Evolutionary conservation across 2,329 filamentous ascomycete genomes (phyloP).

Genomic region (Pezizomycotina sp.): DNA sequence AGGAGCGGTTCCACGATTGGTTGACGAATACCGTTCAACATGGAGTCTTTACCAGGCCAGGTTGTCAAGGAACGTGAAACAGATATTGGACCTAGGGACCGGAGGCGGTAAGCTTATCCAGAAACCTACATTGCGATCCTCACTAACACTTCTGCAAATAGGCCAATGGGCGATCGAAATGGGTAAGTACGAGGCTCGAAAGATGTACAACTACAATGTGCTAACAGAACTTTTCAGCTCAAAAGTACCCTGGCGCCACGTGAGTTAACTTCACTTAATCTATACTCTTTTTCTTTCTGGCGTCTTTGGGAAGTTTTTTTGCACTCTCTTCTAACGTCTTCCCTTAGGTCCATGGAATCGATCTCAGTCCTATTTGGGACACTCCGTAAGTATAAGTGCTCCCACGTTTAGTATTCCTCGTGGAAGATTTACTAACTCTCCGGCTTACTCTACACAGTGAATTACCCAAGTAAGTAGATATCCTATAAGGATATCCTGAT

Average conservation of each 20-base stretch:
- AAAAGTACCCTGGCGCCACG: too few relatives aligned
- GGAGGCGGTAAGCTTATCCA: slow-evolving; percentile 19
- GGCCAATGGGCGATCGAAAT: slow-evolving; percentile 23
- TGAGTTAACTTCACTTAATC: too few relatives aligned
- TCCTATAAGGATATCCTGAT: not conserved
- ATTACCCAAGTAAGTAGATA: slow-evolving; percentile 15
- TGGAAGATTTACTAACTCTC: slow-evolving; percentile 1
- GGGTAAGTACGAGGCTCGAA: slow-evolving; percentile 40
- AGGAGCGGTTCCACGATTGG: slow-evolving; percentile 64
- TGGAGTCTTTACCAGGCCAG: slow-evolving; percentile 7
- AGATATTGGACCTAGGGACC: slow-evolving; percentile 21
- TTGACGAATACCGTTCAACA: slow-evolving; percentile 35
- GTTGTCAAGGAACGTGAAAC: slow-evolving; percentile 6
- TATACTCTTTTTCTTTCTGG: too few relatives aligned
- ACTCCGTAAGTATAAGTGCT: slow-evolving; percentile 21
- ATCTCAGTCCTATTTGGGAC: slow-evolving; percentile 30
- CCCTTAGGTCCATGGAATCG: slow-evolving; percentile 28
- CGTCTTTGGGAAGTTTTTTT: too few relatives aligned
- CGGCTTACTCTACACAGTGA: slow-evolving; percentile 7
- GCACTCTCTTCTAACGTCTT: not conserved
- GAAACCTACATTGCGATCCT: not conserved
- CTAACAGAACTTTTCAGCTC: too few relatives aligned
- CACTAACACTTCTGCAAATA: not conserved
- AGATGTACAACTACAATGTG: not conserved
- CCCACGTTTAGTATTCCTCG: not conserved